These are phyloP conservation scores for Starmerella bombi DNA, from an alignment of 805 yeast species.

Conservation along the genomic window DNA sequence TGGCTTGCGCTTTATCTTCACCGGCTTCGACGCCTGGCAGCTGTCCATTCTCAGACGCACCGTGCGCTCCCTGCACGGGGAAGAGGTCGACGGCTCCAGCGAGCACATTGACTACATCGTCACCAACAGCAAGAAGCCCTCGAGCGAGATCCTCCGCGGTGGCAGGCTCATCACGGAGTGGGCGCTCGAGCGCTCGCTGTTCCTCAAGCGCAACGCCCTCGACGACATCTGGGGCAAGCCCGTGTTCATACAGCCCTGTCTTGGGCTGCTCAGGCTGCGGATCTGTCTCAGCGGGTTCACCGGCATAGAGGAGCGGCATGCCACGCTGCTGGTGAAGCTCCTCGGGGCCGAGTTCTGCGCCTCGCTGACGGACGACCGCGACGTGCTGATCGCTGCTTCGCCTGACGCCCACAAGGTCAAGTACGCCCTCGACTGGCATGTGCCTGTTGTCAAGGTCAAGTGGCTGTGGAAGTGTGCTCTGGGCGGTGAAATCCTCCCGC, in stretches of 20 bases:
- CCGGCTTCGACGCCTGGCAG: conserved; percentile 34
- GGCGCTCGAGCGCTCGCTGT: conserved; percentile 63
- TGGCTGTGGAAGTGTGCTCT: conserved; percentile 31
- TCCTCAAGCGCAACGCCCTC: conserved; percentile 34
- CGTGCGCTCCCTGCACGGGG: conserved; percentile 37
- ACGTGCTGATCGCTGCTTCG: conserved; percentile 36
- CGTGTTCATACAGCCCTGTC: conserved; percentile 24
- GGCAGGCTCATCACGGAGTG: conserved; percentile 52
- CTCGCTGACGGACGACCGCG: conserved; percentile 38
- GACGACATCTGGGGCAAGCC: conserved; percentile 50
- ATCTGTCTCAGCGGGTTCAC: conserved; percentile 60
- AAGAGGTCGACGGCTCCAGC: conserved; percentile 11
- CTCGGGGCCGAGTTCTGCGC: conserved; percentile 42
- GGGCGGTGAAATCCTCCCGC: conserved; percentile 18
- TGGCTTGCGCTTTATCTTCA: conserved; percentile 33
- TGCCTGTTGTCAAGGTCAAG: conserved; percentile 28
- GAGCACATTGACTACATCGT: conserved; percentile 16
- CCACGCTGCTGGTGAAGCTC: conserved; percentile 45
- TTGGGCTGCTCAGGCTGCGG: conserved; percentile 22
- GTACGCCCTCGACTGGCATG: conserved; percentile 27
- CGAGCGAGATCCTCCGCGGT: conserved; percentile 19
- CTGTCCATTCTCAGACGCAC: conserved; percentile 31
- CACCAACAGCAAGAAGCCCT: conserved; percentile 22
- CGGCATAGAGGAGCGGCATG: conserved; percentile 62
- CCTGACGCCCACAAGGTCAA: conserved; percentile 23